Percentiles rank a stretch among this genome's conserved stretches.
These are phyloP conservation scores for Euphorbia schlechtendalii DNA, from an alignment of 441 rosid genomes.

Conservation along the genomic window DNA sequence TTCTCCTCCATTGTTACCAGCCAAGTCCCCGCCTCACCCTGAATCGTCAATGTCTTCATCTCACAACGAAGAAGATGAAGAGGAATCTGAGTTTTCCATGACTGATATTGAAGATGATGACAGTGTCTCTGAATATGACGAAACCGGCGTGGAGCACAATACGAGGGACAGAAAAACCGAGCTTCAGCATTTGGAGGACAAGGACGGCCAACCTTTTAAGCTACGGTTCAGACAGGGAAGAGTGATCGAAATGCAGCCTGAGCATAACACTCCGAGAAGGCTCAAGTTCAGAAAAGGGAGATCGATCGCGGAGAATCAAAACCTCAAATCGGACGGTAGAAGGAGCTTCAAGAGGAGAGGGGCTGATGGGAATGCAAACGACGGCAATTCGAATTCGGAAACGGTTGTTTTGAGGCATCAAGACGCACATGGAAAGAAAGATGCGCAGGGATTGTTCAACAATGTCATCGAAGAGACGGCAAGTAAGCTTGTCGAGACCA, in stretches of 20 bases:
- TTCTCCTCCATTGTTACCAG: slow-evolving; percentile 24
- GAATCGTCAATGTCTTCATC: slow-evolving; percentile 26
- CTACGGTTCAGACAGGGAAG: slow-evolving; percentile 62
- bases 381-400: slow-evolving; percentile 21
- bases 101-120: slow-evolving; percentile 37
- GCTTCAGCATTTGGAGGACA: slow-evolving; percentile 22
- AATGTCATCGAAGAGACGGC: slow-evolving; percentile 91
- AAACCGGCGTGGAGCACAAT: slow-evolving; percentile 22
- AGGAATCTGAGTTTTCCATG: slow-evolving; percentile 30
- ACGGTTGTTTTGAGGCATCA: slow-evolving; percentile 66
- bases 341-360: slow-evolving; percentile 44
- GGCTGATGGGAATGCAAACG: slow-evolving; percentile 25
- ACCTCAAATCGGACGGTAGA: slow-evolving; percentile 25
- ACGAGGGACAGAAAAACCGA: slow-evolving; percentile 24
- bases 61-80: slow-evolving; percentile 33
- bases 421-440: slow-evolving; percentile 51
- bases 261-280: slow-evolving; percentile 48
- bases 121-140: too few species aligned
- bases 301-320: slow-evolving; percentile 29
- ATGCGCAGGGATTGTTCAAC: slow-evolving; percentile 48
- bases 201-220: slow-evolving; percentile 32
- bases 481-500: slow-evolving; percentile 59
- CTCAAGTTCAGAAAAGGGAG: slow-evolving; percentile 64
- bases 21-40: slow-evolving; percentile 18
- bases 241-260: slow-evolving; percentile 42